phyloP scores from a whole-genome alignment of 2,329 filamentous ascomycete species.

The Drechslera avenae region DNA sequence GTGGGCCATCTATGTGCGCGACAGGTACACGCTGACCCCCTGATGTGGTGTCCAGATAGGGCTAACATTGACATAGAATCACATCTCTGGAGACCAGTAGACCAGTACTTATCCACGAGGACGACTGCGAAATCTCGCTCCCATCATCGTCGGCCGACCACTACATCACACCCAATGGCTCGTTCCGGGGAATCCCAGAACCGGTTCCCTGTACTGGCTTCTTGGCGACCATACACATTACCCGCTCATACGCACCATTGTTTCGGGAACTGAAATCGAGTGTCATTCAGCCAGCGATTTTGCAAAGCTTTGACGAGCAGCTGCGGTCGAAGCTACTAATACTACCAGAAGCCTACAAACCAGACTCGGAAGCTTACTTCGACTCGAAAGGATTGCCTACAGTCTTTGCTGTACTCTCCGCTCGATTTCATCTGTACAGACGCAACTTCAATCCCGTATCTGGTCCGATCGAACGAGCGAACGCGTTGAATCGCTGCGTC shows the following conservation, averaged over 20 bases:
- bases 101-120: constrained; percentile 81
- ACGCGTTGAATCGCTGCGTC: constrained; percentile 79
- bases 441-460: constrained; percentile 82
- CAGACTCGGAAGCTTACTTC: constrained; percentile 68
- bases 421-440: constrained; percentile 82
- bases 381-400: constrained; percentile 77
- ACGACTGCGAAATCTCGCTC: constrained; percentile 82
- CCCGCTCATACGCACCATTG: constrained; percentile 76
- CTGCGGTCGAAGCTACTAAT: constrained; percentile 75
- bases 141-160: constrained; percentile 83
- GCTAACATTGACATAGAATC: constrained; percentile 57
- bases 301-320: constrained; percentile 81
- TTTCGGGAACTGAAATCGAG: constrained; percentile 70
- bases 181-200: constrained; percentile 46
- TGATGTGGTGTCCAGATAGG: not conserved
- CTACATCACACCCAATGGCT: constrained; percentile 64
- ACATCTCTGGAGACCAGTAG: constrained; percentile 80
- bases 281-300: constrained; percentile 66
- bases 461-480: constrained; percentile 66
- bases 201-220: constrained; percentile 67
- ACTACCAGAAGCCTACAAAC: constrained; percentile 77
- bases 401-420: constrained; percentile 78
- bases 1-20: constrained; percentile 93
- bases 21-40: constrained; percentile 62
- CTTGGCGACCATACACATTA: constrained; percentile 79